These are phyloP conservation scores for Fraxinus sp. DNA, from an alignment of 305 asterid genomes.

Conservation along the genomic window DNA sequence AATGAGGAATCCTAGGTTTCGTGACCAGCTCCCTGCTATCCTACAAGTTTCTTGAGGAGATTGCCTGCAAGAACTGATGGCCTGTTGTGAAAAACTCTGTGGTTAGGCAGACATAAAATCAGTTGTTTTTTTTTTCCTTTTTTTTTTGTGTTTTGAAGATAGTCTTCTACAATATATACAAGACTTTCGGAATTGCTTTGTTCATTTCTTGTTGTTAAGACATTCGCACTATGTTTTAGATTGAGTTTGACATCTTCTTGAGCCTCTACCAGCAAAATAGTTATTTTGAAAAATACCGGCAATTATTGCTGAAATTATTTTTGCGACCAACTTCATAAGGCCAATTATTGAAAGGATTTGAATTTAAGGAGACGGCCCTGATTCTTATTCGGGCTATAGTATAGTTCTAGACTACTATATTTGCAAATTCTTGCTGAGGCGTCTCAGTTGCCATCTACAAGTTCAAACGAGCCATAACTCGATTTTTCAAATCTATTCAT, in stretches of 20 bases:
- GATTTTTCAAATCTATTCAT: no score
- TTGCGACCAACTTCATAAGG: not conserved
- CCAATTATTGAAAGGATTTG: not conserved
- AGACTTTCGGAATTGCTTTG: not conserved
- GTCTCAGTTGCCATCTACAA: not conserved
- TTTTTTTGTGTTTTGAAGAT: not conserved
- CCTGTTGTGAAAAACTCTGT: slow-evolving; percentile 46
- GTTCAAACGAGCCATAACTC: not conserved
- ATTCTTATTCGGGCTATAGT: not conserved
- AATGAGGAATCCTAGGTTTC: slow-evolving; percentile 81
- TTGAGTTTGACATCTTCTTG: not conserved
- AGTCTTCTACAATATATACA: not conserved
- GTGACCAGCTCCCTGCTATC: slow-evolving; percentile 55
- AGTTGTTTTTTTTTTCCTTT: not conserved
- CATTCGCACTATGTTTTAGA: not conserved
- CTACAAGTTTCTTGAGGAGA: slow-evolving; percentile 74
- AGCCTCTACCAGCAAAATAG: not conserved
- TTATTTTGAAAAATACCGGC: not conserved
- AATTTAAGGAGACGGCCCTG: not conserved
- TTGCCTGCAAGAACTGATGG: slow-evolving; percentile 74
- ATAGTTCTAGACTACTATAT: not conserved
- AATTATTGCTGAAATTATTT: not conserved
- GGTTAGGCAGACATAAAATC: slow-evolving; percentile 4
- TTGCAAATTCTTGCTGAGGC: not conserved
- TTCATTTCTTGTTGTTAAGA: not conserved